Percentiles rank a stretch among this genome's conserved stretches.
phyloP scores from a whole-genome alignment of 805 yeast species.

The Metschnikowia similis region DNA sequence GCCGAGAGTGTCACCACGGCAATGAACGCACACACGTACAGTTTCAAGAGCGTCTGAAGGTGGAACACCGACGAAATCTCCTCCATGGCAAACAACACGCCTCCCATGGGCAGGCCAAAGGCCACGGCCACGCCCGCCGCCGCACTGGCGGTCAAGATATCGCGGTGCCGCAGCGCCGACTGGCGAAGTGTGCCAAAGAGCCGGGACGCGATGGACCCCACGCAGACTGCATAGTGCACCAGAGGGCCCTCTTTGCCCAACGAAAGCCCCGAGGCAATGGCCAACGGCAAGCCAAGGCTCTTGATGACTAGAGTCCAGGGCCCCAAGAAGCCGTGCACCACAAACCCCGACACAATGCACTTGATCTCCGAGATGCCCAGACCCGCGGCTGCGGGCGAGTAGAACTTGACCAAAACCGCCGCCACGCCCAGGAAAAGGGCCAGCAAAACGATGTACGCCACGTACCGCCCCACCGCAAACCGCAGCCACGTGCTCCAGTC shows the following conservation, averaged over 20 bases:
- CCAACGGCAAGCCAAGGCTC: conserved; percentile 76
- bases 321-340: conserved; percentile 70
- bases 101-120: conserved; percentile 95
- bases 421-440: conserved; percentile 59
- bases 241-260: conserved; percentile 98
- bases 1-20: conserved; percentile 79
- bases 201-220: conserved; percentile 75
- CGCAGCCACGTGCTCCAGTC: conserved; percentile 70
- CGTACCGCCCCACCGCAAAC: conserved; percentile 44
- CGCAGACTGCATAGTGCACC: conserved; percentile 96
- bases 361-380: conserved; percentile 97
- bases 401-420: conserved; percentile 60
- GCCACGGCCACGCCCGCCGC: conserved; percentile 99
- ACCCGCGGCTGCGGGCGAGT: conserved; percentile 92
- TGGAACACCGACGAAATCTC: conserved; percentile 78
- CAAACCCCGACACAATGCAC: conserved; percentile 88
- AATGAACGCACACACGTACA: conserved; percentile 84
- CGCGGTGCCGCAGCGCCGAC: conserved; percentile 46
- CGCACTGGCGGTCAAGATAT: conserved; percentile 79
- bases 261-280: conserved; percentile 88
- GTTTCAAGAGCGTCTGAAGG: conserved; percentile 80
- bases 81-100: conserved; percentile 89
- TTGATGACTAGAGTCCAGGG: conserved; percentile 71
- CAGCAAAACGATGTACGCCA: conserved; percentile 57
- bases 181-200: conserved; percentile 43